These are phyloP conservation scores for Athelia psychrophila DNA, from an alignment of 1,284 basidiomycete species.

Conservation along the genomic window DNA sequence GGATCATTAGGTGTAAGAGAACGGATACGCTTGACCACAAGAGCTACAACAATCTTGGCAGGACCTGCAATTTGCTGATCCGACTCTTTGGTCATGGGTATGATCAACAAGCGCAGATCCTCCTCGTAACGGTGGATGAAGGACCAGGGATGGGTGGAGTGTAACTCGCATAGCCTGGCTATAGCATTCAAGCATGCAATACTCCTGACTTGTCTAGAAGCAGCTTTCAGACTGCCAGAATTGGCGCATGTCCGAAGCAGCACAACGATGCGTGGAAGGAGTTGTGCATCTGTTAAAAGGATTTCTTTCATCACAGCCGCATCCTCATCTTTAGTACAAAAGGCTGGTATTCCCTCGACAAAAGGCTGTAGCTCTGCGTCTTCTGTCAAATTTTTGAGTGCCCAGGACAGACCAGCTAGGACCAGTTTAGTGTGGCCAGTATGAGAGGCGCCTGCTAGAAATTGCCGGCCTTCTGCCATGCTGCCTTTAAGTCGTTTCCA, in stretches of 20 bases:
- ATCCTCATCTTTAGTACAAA: not conserved
- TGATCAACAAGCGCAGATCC: no score
- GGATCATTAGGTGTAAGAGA: no score
- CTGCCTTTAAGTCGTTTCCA: not conserved
- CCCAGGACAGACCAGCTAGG: constrained; percentile 4
- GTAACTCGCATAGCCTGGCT: no score
- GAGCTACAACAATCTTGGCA: no score
- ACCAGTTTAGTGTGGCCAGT: not conserved
- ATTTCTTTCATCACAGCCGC: not conserved
- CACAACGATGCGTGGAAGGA: not conserved
- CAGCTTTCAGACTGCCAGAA: not conserved
- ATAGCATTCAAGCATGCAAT: not conserved
- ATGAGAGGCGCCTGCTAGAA: not conserved
- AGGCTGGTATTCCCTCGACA: constrained; percentile 8
- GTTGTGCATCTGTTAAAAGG: not conserved
- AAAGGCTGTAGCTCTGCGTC: constrained; percentile 9
- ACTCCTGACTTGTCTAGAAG: not conserved
- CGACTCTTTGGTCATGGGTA: no score
- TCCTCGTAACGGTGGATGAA: no score
- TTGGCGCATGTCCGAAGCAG: not conserved
- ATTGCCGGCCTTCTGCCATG: not conserved
- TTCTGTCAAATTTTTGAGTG: constrained; percentile 6
- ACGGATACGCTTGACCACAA: no score
- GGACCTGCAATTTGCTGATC: no score
- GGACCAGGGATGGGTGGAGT: no score